These are phyloP conservation scores for Karstenula rhodostoma DNA, from an alignment of 2,329 filamentous ascomycete genomes.

Conservation along the genomic window DNA sequence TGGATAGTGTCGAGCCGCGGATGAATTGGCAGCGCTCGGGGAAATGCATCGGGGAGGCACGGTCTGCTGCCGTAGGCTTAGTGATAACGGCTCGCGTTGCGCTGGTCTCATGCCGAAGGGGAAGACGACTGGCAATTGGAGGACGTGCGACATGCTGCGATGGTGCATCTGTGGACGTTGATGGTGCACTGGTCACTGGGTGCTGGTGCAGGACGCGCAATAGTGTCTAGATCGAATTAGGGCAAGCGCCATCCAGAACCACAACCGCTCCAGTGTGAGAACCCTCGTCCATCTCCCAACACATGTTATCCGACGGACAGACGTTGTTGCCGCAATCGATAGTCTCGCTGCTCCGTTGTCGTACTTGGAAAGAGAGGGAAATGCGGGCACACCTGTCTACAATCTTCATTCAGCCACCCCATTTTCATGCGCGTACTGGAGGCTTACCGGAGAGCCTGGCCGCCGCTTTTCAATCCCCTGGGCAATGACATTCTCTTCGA, in stretches of 20 bases:
- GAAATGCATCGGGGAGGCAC: constrained; percentile 15
- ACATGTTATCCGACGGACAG: background rate
- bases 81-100: background rate
- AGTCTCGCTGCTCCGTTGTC: background rate
- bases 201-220: background rate
- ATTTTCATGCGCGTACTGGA: background rate
- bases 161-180: background rate
- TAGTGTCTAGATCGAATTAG: constrained; percentile 4
- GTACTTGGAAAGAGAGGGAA: background rate
- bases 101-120: background rate
- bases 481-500: constrained; percentile 20
- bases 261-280: background rate
- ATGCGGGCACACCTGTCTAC: background rate
- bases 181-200: too few relatives aligned
- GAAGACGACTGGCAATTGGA: background rate
- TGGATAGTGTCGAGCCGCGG: constrained; percentile 11
- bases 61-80: constrained; percentile 1
- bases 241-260: constrained; percentile 2
- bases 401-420: constrained; percentile 5
- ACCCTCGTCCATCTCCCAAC: background rate
- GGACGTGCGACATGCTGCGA: background rate
- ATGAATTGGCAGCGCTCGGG: background rate
- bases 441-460: background rate
- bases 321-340: background rate
- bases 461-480: constrained; percentile 16